A percentile compares a stretch with the other conserved stretches of the same genome.
Evolutionary conservation across 768 basidiomycete genomes (phyloP).

Genomic region (Amanita rubescens): DNA sequence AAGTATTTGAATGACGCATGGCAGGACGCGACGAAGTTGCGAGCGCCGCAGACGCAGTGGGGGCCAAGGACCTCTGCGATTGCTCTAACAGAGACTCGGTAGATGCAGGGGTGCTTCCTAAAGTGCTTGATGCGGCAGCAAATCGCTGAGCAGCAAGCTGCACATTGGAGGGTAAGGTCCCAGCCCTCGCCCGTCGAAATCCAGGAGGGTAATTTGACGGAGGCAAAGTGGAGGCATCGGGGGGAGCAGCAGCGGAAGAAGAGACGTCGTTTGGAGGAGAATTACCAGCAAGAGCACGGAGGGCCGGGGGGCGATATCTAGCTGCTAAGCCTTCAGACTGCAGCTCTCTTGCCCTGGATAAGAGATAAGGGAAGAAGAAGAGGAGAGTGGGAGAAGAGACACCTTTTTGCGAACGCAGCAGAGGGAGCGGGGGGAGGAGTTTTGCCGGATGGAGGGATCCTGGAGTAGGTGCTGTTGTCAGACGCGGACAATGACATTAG

Average conservation of each 20-base stretch:
- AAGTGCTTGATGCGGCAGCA: slow-evolving; percentile 56
- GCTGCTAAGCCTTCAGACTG: slow-evolving; percentile 63
- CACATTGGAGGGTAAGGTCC: slow-evolving; percentile 94
- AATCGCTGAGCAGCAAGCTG: slow-evolving; percentile 81
- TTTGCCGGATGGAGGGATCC: slow-evolving; percentile 74
- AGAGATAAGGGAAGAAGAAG: slow-evolving; percentile 14
- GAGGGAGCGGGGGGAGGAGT: slow-evolving; percentile 88
- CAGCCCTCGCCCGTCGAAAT: slow-evolving; percentile 93
- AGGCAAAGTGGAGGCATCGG: slow-evolving; percentile 52
- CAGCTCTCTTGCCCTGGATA: slow-evolving; percentile 71
- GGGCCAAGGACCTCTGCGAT: slow-evolving; percentile 43
- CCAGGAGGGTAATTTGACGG: slow-evolving; percentile 77
- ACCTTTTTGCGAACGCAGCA: slow-evolving; percentile 87
- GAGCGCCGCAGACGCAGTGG: slow-evolving; percentile 33
- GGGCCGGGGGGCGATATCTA: slow-evolving; percentile 77
- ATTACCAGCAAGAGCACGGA: slow-evolving; percentile 63
- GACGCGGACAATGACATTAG: slow-evolving; percentile 90
- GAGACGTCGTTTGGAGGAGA: slow-evolving; percentile 66
- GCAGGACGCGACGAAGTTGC: slow-evolving; percentile 48
- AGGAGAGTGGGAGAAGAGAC: slow-evolving; percentile 11
- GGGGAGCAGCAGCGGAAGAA: slow-evolving; percentile 49
- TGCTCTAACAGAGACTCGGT: slow-evolving; percentile 39
- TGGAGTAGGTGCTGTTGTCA: slow-evolving; percentile 78
- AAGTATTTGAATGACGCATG: slow-evolving; percentile 72
- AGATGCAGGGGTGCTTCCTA: slow-evolving; percentile 38